Percentiles rank a stretch among this genome's conserved stretches.
Conservation (phyloP, 2,329 filamentous ascomycete genomes). For the Ambrosiella cleistominuta region DNA sequence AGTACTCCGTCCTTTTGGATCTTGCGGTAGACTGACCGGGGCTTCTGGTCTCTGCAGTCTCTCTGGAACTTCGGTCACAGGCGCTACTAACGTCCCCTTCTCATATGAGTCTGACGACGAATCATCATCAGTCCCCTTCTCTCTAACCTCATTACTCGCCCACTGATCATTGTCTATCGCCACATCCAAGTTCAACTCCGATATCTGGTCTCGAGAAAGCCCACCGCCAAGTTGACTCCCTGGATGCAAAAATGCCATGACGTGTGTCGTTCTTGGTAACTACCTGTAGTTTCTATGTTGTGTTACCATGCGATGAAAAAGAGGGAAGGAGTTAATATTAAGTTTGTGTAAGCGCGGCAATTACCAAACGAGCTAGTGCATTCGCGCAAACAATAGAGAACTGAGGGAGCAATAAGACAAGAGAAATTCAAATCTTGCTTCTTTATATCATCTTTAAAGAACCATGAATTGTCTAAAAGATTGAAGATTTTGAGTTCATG, state of each 20-base stretch:
- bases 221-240: neutral
- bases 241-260: neutral
- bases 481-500: too few species aligned
- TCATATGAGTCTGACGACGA: neutral
- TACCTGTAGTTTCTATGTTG: neutral
- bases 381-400: too few species aligned
- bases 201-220: neutral
- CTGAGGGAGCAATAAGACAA: too few species aligned
- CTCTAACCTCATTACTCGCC: neutral
- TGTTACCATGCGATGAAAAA: too few species aligned
- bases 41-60: neutral
- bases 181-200: neutral
- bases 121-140: neutral
- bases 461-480: too few species aligned
- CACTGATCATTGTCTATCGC: neutral
- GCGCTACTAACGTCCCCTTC: neutral
- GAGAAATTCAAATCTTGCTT: too few species aligned
- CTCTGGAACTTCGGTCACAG: neutral
- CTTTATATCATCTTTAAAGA: too few species aligned
- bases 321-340: neutral
- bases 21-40: neutral
- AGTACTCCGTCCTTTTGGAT: neutral
- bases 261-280: neutral
- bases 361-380: neutral
- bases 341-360: neutral